A percentile compares a stretch with the other conserved stretches of the same genome.
Evolutionary conservation across 2,329 filamentous ascomycete species (phyloP).

Genomic region (Cladosporium cucumerinum): DNA sequence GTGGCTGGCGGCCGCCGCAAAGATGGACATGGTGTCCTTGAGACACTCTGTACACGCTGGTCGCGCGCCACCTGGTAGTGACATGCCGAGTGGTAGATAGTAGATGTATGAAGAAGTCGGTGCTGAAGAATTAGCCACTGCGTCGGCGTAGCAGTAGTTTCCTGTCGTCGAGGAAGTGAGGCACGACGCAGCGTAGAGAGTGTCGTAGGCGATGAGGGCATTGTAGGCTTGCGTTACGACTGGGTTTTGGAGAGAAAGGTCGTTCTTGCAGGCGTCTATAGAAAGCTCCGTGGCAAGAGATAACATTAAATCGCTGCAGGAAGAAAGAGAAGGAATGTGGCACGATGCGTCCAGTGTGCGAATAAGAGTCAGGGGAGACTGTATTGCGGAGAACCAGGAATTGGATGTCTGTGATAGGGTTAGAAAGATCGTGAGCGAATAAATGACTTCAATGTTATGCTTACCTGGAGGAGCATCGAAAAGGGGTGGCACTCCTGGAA

Average conservation of each 20-base stretch:
- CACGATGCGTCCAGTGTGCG: conserved; percentile 63
- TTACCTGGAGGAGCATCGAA: conserved; percentile 76
- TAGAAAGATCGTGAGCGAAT: background rate
- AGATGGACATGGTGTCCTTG: conserved; percentile 77
- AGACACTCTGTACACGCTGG: conserved; percentile 75
- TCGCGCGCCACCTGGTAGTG: conserved; percentile 62
- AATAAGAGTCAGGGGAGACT: conserved; percentile 10
- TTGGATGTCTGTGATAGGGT: conserved; percentile 62
- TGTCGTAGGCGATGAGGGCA: conserved; percentile 72
- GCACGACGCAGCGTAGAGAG: conserved; percentile 77
- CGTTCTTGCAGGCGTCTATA: conserved; percentile 49
- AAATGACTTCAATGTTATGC: conserved; percentile 26
- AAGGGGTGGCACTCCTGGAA: conserved; percentile 77
- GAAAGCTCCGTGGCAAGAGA: conserved; percentile 61
- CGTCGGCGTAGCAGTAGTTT: conserved; percentile 73
- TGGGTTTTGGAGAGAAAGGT: conserved; percentile 65
- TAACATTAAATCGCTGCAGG: conserved; percentile 65
- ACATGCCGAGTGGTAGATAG: conserved; percentile 74
- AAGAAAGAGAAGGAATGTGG: conserved; percentile 55
- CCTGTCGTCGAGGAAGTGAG: conserved; percentile 60
- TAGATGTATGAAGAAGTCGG: conserved; percentile 77
- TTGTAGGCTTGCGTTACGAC: conserved; percentile 71
- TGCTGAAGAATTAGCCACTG: conserved; percentile 70
- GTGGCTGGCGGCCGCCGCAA: conserved; percentile 65
- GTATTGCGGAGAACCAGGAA: conserved; percentile 70